phyloP scores from a whole-genome alignment of 805 yeast species.

The Hanseniaspora mollemarum region DNA sequence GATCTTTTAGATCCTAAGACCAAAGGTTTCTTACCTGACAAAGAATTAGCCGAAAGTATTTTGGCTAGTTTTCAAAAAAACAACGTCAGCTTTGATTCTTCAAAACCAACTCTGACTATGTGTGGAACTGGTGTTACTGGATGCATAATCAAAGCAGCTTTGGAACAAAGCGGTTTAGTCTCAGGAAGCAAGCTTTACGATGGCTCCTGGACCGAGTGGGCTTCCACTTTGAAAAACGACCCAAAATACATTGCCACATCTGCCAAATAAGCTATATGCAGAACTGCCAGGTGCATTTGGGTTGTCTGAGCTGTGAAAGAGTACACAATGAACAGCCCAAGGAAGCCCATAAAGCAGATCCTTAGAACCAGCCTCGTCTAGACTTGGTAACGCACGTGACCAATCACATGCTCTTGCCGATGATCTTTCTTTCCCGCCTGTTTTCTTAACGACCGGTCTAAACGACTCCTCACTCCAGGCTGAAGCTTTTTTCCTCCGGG shows the following conservation, averaged over 20 bases:
- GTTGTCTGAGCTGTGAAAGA: too few relatives aligned
- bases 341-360: too few relatives aligned
- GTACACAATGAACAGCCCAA: too few relatives aligned
- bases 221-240: conserved; percentile 19
- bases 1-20: conserved; percentile 44
- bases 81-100: conserved; percentile 24
- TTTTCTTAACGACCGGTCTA: too few relatives aligned
- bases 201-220: conserved; percentile 63
- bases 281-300: too few relatives aligned
- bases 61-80: conserved; percentile 35
- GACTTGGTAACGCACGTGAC: too few relatives aligned
- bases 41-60: conserved; percentile 34
- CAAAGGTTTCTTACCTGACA: conserved; percentile 9
- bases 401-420: too few relatives aligned
- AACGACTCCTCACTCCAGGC: too few relatives aligned
- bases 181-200: conserved; percentile 52
- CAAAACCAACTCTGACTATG: conserved; percentile 67
- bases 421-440: too few relatives aligned
- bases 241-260: conserved; percentile 1
- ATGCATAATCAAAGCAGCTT: conserved; percentile 67
- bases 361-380: too few relatives aligned
- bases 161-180: conserved; percentile 39
- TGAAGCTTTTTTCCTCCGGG: too few relatives aligned
- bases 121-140: conserved; percentile 98
- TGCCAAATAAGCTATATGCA: too few relatives aligned